Evolutionary conservation across 2,329 filamentous ascomycete genomes (phyloP).

Genomic region (Aureobasidium namibiae): DNA sequence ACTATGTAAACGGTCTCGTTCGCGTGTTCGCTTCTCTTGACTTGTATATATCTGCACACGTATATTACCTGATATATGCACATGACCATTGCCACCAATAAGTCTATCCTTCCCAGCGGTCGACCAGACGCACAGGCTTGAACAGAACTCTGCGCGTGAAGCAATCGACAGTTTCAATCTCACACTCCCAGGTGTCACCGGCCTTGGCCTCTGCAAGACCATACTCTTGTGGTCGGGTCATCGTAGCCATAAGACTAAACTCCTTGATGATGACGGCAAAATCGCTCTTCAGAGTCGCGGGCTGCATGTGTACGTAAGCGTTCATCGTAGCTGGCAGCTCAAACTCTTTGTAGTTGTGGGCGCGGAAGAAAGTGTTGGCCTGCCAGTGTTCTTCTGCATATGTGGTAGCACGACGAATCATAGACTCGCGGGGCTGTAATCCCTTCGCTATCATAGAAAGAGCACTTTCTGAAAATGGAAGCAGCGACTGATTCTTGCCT

Average conservation of each 20-base stretch:
- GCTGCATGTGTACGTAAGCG: conserved; percentile 22
- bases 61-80: background rate
- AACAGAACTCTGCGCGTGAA: conserved; percentile 26
- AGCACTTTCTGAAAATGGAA: conserved; percentile 43
- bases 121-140: conserved; percentile 32
- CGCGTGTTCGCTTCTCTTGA: background rate
- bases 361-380: conserved; percentile 48
- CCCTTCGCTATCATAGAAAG: conserved; percentile 43
- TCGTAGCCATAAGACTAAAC: conserved; percentile 14
- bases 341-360: conserved; percentile 47
- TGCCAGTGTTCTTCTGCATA: conserved; percentile 41
- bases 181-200: conserved; percentile 42
- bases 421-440: conserved; percentile 35
- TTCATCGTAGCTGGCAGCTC: conserved; percentile 41
- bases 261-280: conserved; percentile 18
- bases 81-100: background rate
- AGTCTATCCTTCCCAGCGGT: conserved; percentile 10
- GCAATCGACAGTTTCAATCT: conserved; percentile 29
- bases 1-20: background rate
- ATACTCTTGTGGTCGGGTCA: background rate
- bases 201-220: conserved; percentile 16
- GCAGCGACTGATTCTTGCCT: conserved; percentile 21
- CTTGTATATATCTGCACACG: background rate
- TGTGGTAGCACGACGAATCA: conserved; percentile 32
- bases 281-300: background rate